Evolutionary conservation across 2,329 filamentous ascomycete species (phyloP).

Genomic region (Plectosphaerella cucumerina): DNA sequence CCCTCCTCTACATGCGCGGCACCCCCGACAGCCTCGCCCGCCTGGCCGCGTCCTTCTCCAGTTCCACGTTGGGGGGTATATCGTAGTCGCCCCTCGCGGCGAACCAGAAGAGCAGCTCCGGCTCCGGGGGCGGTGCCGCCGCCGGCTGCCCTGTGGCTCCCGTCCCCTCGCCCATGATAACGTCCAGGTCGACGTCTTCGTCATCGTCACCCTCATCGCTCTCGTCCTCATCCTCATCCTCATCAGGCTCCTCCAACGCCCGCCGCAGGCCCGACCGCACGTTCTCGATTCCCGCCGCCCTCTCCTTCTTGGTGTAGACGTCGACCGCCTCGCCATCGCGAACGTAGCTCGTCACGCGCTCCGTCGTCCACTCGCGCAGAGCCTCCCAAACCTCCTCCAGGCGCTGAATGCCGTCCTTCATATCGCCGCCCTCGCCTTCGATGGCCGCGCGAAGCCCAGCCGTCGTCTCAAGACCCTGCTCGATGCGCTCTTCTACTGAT

Average conservation of each 20-base stretch:
- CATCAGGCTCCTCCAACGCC: slow-evolving; percentile 44
- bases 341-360: slow-evolving; percentile 36
- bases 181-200: slow-evolving; percentile 31
- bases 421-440: slow-evolving; percentile 19
- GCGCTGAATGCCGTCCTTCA: slow-evolving; percentile 36
- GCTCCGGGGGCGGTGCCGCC: slow-evolving; percentile 28
- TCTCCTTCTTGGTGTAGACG: slow-evolving; percentile 69
- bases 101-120: slow-evolving; percentile 45
- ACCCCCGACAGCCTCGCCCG: slow-evolving; percentile 8
- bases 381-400: slow-evolving; percentile 56
- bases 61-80: slow-evolving; percentile 40
- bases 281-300: slow-evolving; percentile 59
- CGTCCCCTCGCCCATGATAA: slow-evolving; percentile 20
- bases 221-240: slow-evolving; percentile 56
- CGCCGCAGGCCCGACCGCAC: slow-evolving; percentile 68
- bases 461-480: slow-evolving; percentile 52
- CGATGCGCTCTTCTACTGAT: slow-evolving; percentile 68
- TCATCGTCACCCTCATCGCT: slow-evolving; percentile 51
- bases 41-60: slow-evolving; percentile 26
- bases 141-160: slow-evolving; percentile 18
- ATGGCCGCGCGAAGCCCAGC: slow-evolving; percentile 16
- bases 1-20: background rate
- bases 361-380: slow-evolving; percentile 34
- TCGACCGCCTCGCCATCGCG: slow-evolving; percentile 43
- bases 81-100: slow-evolving; percentile 38